phyloP scores from a whole-genome alignment of 2,329 filamentous ascomycete genomes.

The Aaosphaeria pasadenensis region DNA sequence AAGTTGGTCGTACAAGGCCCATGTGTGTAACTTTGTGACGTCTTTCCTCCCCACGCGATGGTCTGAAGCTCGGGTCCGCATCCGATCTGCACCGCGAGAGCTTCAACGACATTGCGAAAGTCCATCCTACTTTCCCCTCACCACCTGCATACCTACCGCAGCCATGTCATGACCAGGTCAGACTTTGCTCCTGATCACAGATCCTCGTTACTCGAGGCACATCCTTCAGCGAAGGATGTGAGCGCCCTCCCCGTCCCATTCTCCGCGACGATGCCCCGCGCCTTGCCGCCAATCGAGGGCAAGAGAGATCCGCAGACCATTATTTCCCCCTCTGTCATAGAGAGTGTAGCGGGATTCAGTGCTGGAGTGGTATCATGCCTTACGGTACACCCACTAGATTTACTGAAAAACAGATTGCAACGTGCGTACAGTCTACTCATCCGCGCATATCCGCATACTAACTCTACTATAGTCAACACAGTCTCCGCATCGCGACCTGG shows the following conservation, averaged over 20 bases:
- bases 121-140: no score
- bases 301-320: slow-evolving; percentile 30
- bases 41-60: no score
- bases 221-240: not conserved
- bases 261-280: slow-evolving; percentile 43
- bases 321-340: slow-evolving; percentile 68
- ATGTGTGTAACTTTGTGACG: no score
- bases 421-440: slow-evolving; percentile 48
- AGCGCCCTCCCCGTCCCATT: not conserved
- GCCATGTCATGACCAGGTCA: no score
- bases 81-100: no score
- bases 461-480: slow-evolving; percentile 24
- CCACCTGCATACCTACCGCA: no score
- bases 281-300: slow-evolving; percentile 47
- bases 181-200: no score
- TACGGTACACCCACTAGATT: slow-evolving; percentile 85
- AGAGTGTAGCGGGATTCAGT: slow-evolving; percentile 84
- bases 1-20: no score
- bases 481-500: slow-evolving; percentile 46
- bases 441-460: not conserved
- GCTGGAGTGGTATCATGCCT: slow-evolving; percentile 85
- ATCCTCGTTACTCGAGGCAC: no score
- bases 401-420: slow-evolving; percentile 95
- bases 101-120: no score
- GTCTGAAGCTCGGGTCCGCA: no score